Evolutionary conservation across 2,329 filamentous ascomycete species (phyloP).

Genomic region (Zasmidium cellare): DNA sequence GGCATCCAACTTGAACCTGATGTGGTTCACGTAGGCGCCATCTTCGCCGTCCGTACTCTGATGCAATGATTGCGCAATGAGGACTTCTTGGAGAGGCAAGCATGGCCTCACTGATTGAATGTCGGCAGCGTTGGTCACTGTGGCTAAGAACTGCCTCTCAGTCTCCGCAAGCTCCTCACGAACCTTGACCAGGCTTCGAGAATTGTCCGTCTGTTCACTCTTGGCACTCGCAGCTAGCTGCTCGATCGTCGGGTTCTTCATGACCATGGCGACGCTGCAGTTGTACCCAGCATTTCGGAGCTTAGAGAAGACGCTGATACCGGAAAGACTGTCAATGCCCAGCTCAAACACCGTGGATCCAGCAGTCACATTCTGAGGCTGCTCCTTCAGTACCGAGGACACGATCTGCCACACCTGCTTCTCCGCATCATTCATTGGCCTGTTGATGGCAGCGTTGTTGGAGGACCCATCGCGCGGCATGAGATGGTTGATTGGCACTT

Average conservation of each 20-base stretch:
- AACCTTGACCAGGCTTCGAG: background rate
- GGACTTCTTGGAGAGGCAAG: constrained; percentile 12
- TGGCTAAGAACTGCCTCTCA: constrained; percentile 1
- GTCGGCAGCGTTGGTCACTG: background rate
- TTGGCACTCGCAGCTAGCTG: constrained; percentile 8
- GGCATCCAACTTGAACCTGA: constrained; percentile 1
- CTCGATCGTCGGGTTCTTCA: constrained; percentile 17
- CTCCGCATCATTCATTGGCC: constrained; percentile 11
- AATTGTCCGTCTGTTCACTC: background rate
- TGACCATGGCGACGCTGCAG: constrained; percentile 17
- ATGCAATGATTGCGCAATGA: constrained; percentile 14
- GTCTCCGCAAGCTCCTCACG: background rate
- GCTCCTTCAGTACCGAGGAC: constrained; percentile 10
- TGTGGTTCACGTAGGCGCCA: constrained; percentile 17
- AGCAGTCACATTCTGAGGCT: constrained; percentile 8
- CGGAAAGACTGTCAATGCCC: constrained; percentile 20
- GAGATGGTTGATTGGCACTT: constrained; percentile 10
- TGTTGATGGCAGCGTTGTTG: background rate
- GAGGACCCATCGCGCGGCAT: background rate
- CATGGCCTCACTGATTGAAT: constrained; percentile 10
- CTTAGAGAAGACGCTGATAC: constrained; percentile 16
- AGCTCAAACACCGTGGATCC: constrained; percentile 14
- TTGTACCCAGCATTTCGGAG: constrained; percentile 13
- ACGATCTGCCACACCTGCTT: constrained; percentile 7
- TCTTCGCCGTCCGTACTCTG: constrained; percentile 3